Conservation (phyloP, 1,139 yeast species). For the Meyerozyma sp. region DNA sequence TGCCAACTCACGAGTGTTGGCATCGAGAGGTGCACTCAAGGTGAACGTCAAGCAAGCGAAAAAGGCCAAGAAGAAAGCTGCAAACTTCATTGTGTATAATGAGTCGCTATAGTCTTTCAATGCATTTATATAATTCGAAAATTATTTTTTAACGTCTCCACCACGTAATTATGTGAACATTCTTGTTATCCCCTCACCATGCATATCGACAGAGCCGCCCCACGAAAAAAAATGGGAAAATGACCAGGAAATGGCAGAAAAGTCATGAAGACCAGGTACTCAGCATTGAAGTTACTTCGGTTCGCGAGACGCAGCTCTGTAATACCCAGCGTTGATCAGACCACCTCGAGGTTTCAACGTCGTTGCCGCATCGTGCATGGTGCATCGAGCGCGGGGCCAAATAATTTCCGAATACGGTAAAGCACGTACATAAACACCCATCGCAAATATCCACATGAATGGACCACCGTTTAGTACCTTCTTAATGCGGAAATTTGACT, state of each 20-base stretch:
- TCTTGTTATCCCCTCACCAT: too few species aligned
- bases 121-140: background rate
- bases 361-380: background rate
- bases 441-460: background rate
- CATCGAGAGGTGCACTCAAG: conserved; percentile 1
- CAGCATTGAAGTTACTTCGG: too few species aligned
- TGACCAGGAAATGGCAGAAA: background rate
- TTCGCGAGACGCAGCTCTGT: too few species aligned
- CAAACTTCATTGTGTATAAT: background rate
- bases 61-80: background rate
- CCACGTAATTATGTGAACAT: background rate
- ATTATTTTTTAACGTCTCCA: background rate
- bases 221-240: background rate
- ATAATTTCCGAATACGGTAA: background rate
- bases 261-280: too few species aligned
- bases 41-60: conserved; percentile 1
- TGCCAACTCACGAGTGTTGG: background rate
- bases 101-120: background rate
- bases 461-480: background rate
- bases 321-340: background rate
- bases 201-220: too few species aligned
- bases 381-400: background rate
- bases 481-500: background rate
- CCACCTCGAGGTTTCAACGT: background rate
- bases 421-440: background rate